These are phyloP conservation scores for Chamaecrista fasciculata DNA, from an alignment of 306 rosid genomes.

Conservation along the genomic window DNA sequence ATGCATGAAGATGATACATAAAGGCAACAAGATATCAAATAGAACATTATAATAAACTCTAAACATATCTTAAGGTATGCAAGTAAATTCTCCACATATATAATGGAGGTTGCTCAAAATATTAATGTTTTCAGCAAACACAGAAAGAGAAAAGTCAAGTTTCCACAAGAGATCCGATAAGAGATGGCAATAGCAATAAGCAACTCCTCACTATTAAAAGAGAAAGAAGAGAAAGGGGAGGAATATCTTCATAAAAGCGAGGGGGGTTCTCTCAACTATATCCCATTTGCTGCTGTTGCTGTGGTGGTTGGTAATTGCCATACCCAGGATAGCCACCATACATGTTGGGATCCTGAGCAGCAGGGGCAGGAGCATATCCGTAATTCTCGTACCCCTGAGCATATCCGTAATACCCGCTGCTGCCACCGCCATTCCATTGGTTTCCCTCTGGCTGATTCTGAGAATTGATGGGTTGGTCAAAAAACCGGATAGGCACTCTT, in stretches of 20 bases:
- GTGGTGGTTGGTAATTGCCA: conserved; percentile 73
- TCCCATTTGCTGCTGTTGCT: conserved; percentile 77
- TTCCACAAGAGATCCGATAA: conserved; percentile 4
- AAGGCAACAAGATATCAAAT: not conserved
- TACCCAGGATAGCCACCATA: conserved; percentile 78
- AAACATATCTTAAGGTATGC: conserved; percentile 25
- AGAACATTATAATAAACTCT: not conserved
- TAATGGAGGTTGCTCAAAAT: conserved; percentile 24
- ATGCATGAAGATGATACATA: not conserved
- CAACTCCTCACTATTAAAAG: conserved; percentile 28
- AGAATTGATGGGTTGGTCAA: not conserved
- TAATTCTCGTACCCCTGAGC: conserved; percentile 73
- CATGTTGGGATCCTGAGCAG: conserved; percentile 81
- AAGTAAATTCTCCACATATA: conserved; percentile 24
- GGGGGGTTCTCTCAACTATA: conserved; percentile 48
- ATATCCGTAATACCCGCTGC: conserved; percentile 73
- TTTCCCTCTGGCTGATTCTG: conserved; percentile 67
- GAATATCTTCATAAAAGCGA: too few species aligned
- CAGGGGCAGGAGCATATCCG: conserved; percentile 71
- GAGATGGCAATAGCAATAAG: not conserved
- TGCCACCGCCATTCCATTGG: conserved; percentile 69
- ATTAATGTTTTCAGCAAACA: conserved; percentile 20
- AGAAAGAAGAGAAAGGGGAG: not conserved
- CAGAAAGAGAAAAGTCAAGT: not conserved
- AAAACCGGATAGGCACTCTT: not conserved